These are phyloP conservation scores for Lachancea mirantina DNA, from an alignment of 805 yeast genomes.

Conservation along the genomic window DNA sequence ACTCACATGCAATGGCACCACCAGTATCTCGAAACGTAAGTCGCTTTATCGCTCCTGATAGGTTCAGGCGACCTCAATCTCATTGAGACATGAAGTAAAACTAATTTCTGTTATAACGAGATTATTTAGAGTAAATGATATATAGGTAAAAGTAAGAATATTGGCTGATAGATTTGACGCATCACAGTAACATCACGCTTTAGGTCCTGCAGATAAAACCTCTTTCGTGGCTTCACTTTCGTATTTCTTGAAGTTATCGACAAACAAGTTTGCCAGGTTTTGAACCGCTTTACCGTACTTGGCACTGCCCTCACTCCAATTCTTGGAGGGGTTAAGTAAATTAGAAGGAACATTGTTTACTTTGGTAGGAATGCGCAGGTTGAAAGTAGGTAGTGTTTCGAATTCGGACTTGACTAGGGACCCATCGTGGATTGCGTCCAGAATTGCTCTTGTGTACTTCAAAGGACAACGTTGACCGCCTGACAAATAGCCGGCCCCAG, in stretches of 20 bases:
- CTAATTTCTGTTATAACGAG: no score
- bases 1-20: conserved; percentile 9
- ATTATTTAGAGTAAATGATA: background rate
- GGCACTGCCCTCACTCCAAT: conserved; percentile 59
- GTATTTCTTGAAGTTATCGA: conserved; percentile 82
- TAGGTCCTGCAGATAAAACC: conserved; percentile 91
- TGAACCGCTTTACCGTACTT: conserved; percentile 50
- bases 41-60: conserved; percentile 6
- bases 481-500: conserved; percentile 82
- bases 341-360: conserved; percentile 73
- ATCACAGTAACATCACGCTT: no score
- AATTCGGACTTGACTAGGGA: conserved; percentile 70
- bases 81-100: background rate
- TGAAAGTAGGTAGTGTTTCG: conserved; percentile 81
- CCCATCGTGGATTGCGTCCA: conserved; percentile 92
- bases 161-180: no score
- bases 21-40: conserved; percentile 4
- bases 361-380: conserved; percentile 76
- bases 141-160: background rate
- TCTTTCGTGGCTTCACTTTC: conserved; percentile 74
- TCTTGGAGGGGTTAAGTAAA: conserved; percentile 76
- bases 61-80: conserved; percentile 2
- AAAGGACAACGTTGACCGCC: conserved; percentile 98
- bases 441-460: conserved; percentile 93
- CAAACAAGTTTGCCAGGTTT: conserved; percentile 68